A percentile compares a stretch with the other conserved stretches of the same genome.
Evolutionary conservation across 73 alveolate genomes (phyloP).

Genomic region (Stentor coeruleus): DNA sequence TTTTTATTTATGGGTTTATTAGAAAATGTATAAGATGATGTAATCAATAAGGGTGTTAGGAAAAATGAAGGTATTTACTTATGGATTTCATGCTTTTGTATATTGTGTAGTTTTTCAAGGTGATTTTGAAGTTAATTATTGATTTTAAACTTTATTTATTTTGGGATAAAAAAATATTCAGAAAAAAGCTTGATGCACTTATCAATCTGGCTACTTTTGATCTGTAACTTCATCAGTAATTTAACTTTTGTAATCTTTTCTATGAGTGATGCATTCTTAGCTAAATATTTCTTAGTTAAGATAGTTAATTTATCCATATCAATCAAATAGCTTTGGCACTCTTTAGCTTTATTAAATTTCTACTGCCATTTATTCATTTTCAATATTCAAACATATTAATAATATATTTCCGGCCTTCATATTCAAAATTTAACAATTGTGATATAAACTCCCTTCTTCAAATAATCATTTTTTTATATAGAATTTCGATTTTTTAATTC

Average conservation of each 20-base stretch:
- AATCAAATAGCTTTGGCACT: background rate
- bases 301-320: background rate
- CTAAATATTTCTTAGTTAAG: background rate
- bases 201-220: background rate
- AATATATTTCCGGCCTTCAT: background rate
- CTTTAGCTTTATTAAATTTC: background rate
- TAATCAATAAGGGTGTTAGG: no score
- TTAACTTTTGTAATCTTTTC: no score
- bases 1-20: no score
- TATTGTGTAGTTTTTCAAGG: no score
- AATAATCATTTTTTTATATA: background rate
- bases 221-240: background rate
- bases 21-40: no score
- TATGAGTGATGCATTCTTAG: background rate
- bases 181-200: no score
- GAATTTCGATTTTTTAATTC: background rate
- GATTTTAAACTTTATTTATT: no score
- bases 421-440: background rate
- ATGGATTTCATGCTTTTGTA: no score
- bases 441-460: background rate
- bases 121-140: no score
- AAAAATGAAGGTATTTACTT: no score
- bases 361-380: background rate
- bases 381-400: background rate
- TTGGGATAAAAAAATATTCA: background rate